phyloP scores from a whole-genome alignment of 164 flowering plant species.

The Dillenia turbinata region DNA sequence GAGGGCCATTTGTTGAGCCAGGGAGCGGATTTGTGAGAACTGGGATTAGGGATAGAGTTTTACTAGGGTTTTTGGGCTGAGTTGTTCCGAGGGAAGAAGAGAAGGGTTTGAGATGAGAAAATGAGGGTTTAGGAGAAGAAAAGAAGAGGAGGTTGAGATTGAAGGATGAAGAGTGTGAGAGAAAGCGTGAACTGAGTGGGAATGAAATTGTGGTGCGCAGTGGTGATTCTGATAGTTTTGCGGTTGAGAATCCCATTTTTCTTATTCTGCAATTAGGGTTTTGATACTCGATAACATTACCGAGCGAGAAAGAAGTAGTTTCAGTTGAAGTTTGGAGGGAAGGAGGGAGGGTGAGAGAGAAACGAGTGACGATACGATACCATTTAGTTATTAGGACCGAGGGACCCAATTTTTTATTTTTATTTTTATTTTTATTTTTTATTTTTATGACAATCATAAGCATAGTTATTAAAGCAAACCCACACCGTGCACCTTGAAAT shows the following conservation, averaged over 20 bases:
- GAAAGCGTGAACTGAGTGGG: conserved; percentile 21
- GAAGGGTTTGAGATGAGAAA: conserved; percentile 28
- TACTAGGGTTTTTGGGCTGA: conserved; percentile 12
- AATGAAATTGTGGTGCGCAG: conserved; percentile 24
- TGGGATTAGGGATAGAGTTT: neutral
- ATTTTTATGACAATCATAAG: no score
- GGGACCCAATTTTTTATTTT: no score
- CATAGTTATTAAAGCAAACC: no score
- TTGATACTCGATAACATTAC: no score
- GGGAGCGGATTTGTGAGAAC: conserved; percentile 15
- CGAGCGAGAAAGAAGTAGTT: no score
- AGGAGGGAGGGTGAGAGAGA: no score
- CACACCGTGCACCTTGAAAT: no score
- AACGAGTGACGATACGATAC: no score
- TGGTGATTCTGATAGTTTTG: conserved; percentile 44
- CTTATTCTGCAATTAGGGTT: neutral
- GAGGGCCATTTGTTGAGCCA: conserved; percentile 58
- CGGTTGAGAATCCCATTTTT: conserved; percentile 28
- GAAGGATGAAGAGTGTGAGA: neutral
- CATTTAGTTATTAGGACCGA: no score
- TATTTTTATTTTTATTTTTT: no score
- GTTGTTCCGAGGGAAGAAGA: conserved; percentile 29
- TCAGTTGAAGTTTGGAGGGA: no score
- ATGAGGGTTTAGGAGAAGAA: conserved; percentile 25
- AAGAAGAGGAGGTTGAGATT: conserved; percentile 10